Evolutionary conservation across 2,329 filamentous ascomycete species (phyloP).

Genomic region (Alternaria angustiovoidea): DNA sequence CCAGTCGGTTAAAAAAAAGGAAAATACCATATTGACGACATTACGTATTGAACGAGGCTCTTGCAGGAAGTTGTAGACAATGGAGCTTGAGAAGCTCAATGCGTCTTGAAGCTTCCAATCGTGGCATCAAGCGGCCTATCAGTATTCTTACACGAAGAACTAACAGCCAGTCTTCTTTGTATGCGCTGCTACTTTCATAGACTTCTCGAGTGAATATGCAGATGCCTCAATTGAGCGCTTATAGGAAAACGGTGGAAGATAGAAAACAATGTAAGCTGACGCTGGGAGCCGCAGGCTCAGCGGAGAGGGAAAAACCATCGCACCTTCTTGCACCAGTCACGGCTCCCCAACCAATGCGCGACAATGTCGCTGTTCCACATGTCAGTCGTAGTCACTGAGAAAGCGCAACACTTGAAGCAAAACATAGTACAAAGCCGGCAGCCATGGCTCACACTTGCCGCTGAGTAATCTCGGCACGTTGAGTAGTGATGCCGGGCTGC

Average conservation of each 20-base stretch:
- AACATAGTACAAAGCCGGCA: conserved; percentile 1
- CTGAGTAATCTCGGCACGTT: conserved; percentile 2
- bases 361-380: not conserved
- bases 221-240: not conserved
- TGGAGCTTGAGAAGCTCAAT: not conserved
- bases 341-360: not conserved
- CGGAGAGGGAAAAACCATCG: not conserved
- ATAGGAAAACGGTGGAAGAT: too few species aligned
- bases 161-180: not conserved
- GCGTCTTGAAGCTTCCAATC: not conserved
- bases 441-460: not conserved
- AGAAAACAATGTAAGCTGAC: too few species aligned
- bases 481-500: not conserved
- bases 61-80: too few species aligned
- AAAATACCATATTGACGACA: too few species aligned
- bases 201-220: not conserved
- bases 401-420: not conserved
- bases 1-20: too few species aligned
- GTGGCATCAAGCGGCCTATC: not conserved
- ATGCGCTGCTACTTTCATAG: not conserved
- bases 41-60: too few species aligned
- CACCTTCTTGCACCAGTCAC: not conserved
- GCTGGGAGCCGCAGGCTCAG: too few species aligned
- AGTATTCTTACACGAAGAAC: not conserved
- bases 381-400: not conserved